Conservation (phyloP, 1,284 basidiomycete genomes). For the Prillingera fragicola region DNA sequence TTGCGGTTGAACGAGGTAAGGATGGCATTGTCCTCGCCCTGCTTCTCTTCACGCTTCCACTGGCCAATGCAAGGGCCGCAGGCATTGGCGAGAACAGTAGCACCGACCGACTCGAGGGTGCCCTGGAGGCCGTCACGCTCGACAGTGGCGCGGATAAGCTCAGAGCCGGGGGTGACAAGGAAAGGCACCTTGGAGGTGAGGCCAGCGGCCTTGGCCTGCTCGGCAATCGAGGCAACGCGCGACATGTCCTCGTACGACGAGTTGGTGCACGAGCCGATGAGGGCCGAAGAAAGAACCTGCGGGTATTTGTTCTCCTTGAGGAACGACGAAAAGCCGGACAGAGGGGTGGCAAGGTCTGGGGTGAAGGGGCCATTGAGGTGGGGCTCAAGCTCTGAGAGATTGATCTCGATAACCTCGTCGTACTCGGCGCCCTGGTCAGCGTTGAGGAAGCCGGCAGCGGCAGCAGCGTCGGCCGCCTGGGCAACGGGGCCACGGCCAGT, state of each 20-base stretch:
- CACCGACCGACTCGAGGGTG: conserved; percentile 73
- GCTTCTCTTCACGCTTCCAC: conserved; percentile 90
- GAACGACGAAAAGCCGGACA: conserved; percentile 83
- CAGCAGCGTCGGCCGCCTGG: conserved; percentile 78
- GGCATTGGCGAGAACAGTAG: conserved; percentile 87
- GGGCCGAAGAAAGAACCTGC: conserved; percentile 79
- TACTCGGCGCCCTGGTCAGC: conserved; percentile 91
- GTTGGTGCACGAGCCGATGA: conserved; percentile 98
- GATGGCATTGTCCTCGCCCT: conserved; percentile 92
- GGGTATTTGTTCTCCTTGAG: conserved; percentile 83
- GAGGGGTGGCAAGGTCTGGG: conserved; percentile 88
- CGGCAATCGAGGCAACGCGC: conserved; percentile 82
- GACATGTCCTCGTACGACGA: conserved; percentile 96
- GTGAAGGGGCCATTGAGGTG: conserved; percentile 97
- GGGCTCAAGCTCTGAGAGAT: conserved; percentile 87
- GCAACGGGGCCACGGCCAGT: conserved; percentile 88
- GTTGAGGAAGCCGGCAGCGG: conserved; percentile 65
- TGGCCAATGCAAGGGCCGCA: conserved; percentile 99
- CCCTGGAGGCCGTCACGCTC: conserved; percentile 85
- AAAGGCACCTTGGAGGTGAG: conserved; percentile 84
- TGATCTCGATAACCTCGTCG: conserved; percentile 89
- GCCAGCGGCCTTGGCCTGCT: conserved; percentile 80
- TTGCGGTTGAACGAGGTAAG: conserved; percentile 96
- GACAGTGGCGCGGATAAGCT: conserved; percentile 96
- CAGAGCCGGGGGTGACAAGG: conserved; percentile 93